phyloP scores from a whole-genome alignment of 192 early-diverging fungal species.

The Phycomyces nitens region DNA sequence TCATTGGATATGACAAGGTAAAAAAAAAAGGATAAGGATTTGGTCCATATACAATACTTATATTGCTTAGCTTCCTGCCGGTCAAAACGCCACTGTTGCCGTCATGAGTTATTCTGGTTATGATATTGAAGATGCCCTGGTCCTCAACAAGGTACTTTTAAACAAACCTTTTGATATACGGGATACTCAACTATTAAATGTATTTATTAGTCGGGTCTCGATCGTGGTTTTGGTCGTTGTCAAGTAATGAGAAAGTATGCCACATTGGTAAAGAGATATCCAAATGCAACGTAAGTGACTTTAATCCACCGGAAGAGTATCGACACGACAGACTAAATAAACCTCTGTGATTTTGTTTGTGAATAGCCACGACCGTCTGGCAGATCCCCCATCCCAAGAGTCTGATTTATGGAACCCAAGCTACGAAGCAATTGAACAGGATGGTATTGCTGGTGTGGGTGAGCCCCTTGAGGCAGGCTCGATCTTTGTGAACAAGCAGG shows the following conservation, averaged over 20 bases:
- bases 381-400: slow-evolving; percentile 49
- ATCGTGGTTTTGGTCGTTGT: slow-evolving; percentile 95
- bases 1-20: slow-evolving; percentile 94
- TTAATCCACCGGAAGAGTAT: no score
- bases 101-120: slow-evolving; percentile 98
- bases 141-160: slow-evolving; percentile 76
- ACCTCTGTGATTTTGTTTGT: slow-evolving; percentile 5
- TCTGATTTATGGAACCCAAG: slow-evolving; percentile 40
- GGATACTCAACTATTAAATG: neutral
- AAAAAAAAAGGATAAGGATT: slow-evolving; percentile 36
- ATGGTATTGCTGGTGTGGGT: slow-evolving; percentile 89
- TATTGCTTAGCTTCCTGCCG: slow-evolving; percentile 57
- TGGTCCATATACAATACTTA: neutral
- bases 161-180: neutral
- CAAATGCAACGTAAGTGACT: slow-evolving; percentile 76
- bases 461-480: slow-evolving; percentile 68
- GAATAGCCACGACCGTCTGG: slow-evolving; percentile 67
- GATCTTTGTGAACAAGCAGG: slow-evolving; percentile 84
- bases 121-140: slow-evolving; percentile 98
- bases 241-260: slow-evolving; percentile 89
- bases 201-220: slow-evolving; percentile 44
- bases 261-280: slow-evolving; percentile 82
- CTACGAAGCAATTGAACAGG: slow-evolving; percentile 74
- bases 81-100: slow-evolving; percentile 89
- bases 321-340: no score